Evolutionary conservation across 257 asterid species (phyloP).

Genomic region (Fraxinus pennsylvanica): DNA sequence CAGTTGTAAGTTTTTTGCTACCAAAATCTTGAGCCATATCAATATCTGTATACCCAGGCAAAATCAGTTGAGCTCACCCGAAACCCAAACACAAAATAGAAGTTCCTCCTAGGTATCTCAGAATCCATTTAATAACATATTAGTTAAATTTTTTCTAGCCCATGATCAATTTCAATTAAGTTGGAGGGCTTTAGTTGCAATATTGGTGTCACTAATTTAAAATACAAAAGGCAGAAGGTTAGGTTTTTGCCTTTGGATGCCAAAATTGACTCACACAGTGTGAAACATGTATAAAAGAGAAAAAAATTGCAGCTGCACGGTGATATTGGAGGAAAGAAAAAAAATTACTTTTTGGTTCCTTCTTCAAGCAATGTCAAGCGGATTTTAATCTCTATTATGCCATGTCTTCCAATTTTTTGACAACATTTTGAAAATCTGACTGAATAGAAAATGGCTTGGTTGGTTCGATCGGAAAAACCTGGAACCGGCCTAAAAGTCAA

Average conservation of each 20-base stretch:
- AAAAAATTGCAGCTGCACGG: not conserved
- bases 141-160: not conserved
- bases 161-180: not conserved
- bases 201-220: not conserved
- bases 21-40: not conserved
- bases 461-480: no score
- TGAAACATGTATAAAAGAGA: not conserved
- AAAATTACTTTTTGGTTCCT: not conserved
- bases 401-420: not conserved
- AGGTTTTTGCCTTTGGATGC: not conserved
- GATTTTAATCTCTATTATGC: not conserved
- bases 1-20: not conserved
- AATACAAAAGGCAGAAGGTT: not conserved
- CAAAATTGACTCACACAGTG: not conserved
- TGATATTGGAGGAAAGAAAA: not conserved
- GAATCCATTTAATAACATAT: not conserved
- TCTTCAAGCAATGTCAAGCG: not conserved
- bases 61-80: not conserved
- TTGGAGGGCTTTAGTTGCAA: not conserved
- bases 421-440: no score
- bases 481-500: no score
- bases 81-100: not conserved
- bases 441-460: no score
- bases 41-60: not conserved
- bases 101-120: not conserved